Conservation (phyloP, 2,329 filamentous ascomycete genomes). For the Uncinocarpus reesii region DNA sequence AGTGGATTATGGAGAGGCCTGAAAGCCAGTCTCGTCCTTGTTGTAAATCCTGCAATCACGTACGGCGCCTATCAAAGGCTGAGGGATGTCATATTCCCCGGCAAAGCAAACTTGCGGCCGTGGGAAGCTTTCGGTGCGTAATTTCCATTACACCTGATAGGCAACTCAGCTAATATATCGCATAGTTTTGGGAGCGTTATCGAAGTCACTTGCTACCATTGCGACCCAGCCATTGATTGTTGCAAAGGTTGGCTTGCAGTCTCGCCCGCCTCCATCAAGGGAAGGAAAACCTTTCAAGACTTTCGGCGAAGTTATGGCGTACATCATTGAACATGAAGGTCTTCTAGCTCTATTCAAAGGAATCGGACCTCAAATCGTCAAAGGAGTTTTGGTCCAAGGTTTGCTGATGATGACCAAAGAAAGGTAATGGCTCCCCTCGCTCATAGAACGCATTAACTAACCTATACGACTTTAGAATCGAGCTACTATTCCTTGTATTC, state of each 20-base stretch:
- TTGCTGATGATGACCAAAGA: constrained; percentile 99
- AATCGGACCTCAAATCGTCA: constrained; percentile 84
- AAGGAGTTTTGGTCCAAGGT: constrained; percentile 87
- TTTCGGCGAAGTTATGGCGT: constrained; percentile 89
- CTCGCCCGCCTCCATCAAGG: constrained; percentile 71
- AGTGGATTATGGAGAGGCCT: constrained; percentile 86
- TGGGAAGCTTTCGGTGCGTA: constrained; percentile 84
- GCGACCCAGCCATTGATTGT: constrained; percentile 92
- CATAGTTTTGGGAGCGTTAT: constrained; percentile 78
- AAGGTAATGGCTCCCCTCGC: constrained; percentile 46
- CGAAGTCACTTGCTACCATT: constrained; percentile 84
- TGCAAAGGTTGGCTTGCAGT: constrained; percentile 93
- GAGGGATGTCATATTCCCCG: constrained; percentile 65
- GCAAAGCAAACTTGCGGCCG: constrained; percentile 62
- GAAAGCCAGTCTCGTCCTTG: constrained; percentile 89
- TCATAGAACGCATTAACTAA: constrained; percentile 14
- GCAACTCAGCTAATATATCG: constrained; percentile 1
- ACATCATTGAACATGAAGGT: constrained; percentile 84
- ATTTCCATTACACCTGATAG: constrained; percentile 5
- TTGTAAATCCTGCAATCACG: constrained; percentile 93
- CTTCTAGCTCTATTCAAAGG: constrained; percentile 83
- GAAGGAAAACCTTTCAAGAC: constrained; percentile 86
- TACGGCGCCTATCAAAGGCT: constrained; percentile 93
- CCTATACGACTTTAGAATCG: constrained; percentile 51
- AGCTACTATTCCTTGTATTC: constrained; percentile 75